Base-by-base conservation (phyloP, 2,329 filamentous ascomycete species). In the Leptodontidium sp. region DNA sequence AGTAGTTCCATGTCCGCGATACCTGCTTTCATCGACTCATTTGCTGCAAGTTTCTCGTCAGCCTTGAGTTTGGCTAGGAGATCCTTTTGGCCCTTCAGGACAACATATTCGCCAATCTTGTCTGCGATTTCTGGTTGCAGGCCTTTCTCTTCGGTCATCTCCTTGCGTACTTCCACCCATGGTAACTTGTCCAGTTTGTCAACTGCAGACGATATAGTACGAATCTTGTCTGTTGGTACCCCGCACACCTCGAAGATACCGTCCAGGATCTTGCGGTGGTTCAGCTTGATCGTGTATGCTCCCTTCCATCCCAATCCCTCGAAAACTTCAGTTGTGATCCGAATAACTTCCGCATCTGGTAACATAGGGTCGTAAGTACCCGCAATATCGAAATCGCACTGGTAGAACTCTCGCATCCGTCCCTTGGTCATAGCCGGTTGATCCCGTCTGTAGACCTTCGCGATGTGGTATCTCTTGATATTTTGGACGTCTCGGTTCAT, bases 361-460 rank as follows among this genome's bases (percentile, higher is more conserved):
- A 97, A 87, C 94, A 98, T 97, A 65, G 93, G 82, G 79, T 97
- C 95, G 82, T 93, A 97, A 52, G 83, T 84, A 70, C 94, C 94
- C 14, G 94, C 94, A 81, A 98, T 95, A 79, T 98, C 94, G 78
- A 98, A 97, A 82, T 98, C 95, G 83, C 94, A 98, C 81, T 98
- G 94, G 83, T 97, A 97, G 81, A 97, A 97, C 82, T 98, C 95
- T 77, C 95, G 88, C 91, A 97, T 96, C 65, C 94, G 89, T 63
- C 94, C 95, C 80, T 97, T 96, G 71, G 91, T 93, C 83, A 98
- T 93, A 70, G 93, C 92, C 29, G 92, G 92, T 80, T 94, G 91
- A 79, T 94, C 92, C 79, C 91, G 84, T 71, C 92, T 86, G 82
- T 94, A 94, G 63, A 97, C 94, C 83, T 97, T 97, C 75, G 93